phyloP scores from a whole-genome alignment of 2,329 filamentous ascomycete genomes.

The Lithohypha guttulata region DNA sequence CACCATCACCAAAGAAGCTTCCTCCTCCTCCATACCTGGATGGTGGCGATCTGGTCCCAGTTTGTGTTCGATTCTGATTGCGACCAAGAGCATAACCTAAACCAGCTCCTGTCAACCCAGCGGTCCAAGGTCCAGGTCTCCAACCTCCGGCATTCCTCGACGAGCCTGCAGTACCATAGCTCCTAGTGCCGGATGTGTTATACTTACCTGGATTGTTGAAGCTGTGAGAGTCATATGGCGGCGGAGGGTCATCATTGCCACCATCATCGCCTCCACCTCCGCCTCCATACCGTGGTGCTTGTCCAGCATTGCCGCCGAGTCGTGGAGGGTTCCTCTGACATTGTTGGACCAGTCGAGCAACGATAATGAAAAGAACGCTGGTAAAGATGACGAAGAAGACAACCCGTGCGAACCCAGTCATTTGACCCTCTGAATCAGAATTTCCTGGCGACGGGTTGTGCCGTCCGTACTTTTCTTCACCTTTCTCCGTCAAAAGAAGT shows the following conservation, averaged over 20 bases:
- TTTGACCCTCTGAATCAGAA: slow-evolving; percentile 14
- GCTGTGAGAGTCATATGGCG: slow-evolving; percentile 29
- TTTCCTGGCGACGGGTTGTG: slow-evolving; percentile 26
- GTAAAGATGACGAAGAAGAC: slow-evolving; percentile 28
- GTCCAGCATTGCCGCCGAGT: slow-evolving; percentile 24
- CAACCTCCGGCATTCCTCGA: slow-evolving; percentile 23
- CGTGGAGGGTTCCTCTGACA: slow-evolving; percentile 21
- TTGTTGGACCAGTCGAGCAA: slow-evolving; percentile 21
- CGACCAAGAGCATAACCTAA: slow-evolving; percentile 31
- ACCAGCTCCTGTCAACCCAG: slow-evolving; percentile 32
- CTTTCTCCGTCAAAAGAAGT: slow-evolving; percentile 63
- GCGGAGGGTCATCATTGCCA: slow-evolving; percentile 32
- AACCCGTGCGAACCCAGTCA: slow-evolving; percentile 20
- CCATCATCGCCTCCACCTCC: slow-evolving; percentile 23
- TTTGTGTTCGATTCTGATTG: slow-evolving; percentile 11
- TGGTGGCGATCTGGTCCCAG: slow-evolving; percentile 13
- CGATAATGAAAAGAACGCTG: slow-evolving; percentile 23
- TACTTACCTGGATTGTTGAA: slow-evolving; percentile 34
- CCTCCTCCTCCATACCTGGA: slow-evolving; percentile 9
- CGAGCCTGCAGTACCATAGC: slow-evolving; percentile 9
- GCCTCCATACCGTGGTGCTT: slow-evolving; percentile 19
- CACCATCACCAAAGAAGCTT: slow-evolving; percentile 21
- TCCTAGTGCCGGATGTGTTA: slow-evolving; percentile 21
- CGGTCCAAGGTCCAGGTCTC: slow-evolving; percentile 40
- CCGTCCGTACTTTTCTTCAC: slow-evolving; percentile 58